phyloP scores from a whole-genome alignment of 257 asterid species.

The Ocimum tenuiflorum region DNA sequence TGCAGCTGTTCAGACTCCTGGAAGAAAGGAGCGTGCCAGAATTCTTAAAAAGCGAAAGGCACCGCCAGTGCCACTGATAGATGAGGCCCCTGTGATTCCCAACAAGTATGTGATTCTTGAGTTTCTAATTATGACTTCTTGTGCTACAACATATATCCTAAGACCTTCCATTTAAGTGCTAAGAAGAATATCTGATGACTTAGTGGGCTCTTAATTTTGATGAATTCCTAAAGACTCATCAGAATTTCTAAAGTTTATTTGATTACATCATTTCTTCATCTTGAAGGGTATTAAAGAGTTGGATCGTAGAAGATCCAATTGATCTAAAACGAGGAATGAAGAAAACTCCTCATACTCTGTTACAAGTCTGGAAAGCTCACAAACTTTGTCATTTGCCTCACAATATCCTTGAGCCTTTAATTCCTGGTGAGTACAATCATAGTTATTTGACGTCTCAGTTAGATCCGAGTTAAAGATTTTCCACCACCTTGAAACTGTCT shows the following conservation, averaged over 20 bases:
- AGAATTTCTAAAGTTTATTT: too few relatives aligned
- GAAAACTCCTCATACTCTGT: conserved; percentile 35
- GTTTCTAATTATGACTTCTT: neutral
- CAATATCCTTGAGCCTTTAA: conserved; percentile 54
- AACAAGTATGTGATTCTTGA: conserved; percentile 38
- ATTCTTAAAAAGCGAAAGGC: conserved; percentile 52
- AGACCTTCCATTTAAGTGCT: neutral
- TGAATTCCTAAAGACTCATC: neutral
- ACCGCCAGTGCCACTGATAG: conserved; percentile 26
- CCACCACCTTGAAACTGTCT: conserved; percentile 9
- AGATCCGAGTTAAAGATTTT: neutral
- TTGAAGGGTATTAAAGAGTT: conserved; percentile 41
- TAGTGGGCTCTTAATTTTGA: conserved; percentile 5
- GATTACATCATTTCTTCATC: neutral
- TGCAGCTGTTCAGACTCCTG: conserved; percentile 59
- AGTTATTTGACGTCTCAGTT: neutral
- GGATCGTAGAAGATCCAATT: conserved; percentile 39
- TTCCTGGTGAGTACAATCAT: conserved; percentile 45
- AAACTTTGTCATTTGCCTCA: conserved; percentile 35
- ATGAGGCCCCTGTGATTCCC: conserved; percentile 35
- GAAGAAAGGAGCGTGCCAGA: conserved; percentile 44
- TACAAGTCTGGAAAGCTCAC: conserved; percentile 45
- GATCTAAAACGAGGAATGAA: conserved; percentile 44
- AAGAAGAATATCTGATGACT: neutral
- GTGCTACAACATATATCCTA: neutral